These are phyloP conservation scores for Calvatia gigantea DNA, from an alignment of 768 basidiomycete species.

Conservation along the genomic window DNA sequence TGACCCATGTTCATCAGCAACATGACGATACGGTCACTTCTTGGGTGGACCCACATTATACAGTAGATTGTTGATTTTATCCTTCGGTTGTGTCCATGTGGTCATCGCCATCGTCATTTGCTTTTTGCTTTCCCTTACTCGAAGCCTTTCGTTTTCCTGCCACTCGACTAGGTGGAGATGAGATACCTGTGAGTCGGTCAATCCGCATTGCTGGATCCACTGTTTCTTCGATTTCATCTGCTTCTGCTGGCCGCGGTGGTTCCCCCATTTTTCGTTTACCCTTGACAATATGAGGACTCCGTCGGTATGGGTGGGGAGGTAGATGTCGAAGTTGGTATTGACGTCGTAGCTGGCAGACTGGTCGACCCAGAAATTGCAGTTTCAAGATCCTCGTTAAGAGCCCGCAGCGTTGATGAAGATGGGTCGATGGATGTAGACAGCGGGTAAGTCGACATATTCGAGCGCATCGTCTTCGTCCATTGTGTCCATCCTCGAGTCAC, in stretches of 20 bases:
- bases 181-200: conserved; percentile 24
- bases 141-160: conserved; percentile 8
- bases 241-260: neutral
- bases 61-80: neutral
- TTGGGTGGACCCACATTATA: neutral
- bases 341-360: no score
- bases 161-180: conserved; percentile 18
- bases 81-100: neutral
- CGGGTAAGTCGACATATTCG: conserved; percentile 5
- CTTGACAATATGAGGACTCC: neutral
- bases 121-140: conserved; percentile 13
- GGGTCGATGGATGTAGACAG: no score
- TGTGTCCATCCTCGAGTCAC: no score
- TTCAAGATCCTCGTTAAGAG: no score
- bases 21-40: no score
- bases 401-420: no score
- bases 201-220: conserved; percentile 12
- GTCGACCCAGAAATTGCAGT: no score
- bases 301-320: neutral
- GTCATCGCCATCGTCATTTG: neutral
- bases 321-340: no score
- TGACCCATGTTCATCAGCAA: neutral
- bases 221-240: neutral
- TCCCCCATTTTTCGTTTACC: conserved; percentile 15
- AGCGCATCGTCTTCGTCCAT: conserved; percentile 1